Conservation (phyloP, 2,329 filamentous ascomycete genomes). For the Nothomitra cinnamomea region DNA sequence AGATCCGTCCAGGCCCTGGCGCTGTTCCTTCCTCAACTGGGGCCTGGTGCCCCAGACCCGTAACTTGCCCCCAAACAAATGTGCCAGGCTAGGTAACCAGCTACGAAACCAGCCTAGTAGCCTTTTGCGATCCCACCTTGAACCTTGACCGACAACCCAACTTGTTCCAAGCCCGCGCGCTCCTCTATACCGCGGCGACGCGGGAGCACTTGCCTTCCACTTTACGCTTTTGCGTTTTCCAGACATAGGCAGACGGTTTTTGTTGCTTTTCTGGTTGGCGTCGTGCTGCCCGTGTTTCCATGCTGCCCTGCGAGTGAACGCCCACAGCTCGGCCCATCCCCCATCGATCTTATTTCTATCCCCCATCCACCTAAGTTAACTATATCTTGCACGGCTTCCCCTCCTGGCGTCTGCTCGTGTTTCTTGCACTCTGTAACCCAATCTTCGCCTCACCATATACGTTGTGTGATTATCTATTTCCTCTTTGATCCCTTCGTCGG, state of each 20-base stretch:
- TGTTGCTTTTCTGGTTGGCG: neutral
- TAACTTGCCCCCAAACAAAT: too few relatives aligned
- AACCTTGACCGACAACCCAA: too few relatives aligned
- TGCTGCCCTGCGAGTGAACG: too few relatives aligned
- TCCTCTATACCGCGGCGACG: neutral
- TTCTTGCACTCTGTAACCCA: neutral
- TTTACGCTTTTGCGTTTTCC: neutral
- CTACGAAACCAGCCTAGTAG: too few relatives aligned
- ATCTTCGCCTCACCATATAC: neutral
- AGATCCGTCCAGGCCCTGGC: neutral
- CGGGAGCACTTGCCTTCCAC: neutral
- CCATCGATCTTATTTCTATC: neutral
- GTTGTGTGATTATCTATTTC: neutral
- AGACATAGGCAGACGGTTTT: neutral
- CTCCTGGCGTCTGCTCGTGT: neutral
- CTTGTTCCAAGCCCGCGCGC: too few relatives aligned
- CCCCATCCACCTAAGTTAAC: neutral
- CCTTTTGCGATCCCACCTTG: too few relatives aligned
- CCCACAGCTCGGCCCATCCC: neutral
- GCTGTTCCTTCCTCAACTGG: neutral
- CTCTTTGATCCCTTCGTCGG: neutral
- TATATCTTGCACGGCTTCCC: constrained; percentile 1
- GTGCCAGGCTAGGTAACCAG: too few relatives aligned
- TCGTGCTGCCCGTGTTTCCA: too few relatives aligned
- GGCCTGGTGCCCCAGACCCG: neutral